Evolutionary conservation across 768 basidiomycete genomes (phyloP).

Genomic region (Crucibulum laeve): DNA sequence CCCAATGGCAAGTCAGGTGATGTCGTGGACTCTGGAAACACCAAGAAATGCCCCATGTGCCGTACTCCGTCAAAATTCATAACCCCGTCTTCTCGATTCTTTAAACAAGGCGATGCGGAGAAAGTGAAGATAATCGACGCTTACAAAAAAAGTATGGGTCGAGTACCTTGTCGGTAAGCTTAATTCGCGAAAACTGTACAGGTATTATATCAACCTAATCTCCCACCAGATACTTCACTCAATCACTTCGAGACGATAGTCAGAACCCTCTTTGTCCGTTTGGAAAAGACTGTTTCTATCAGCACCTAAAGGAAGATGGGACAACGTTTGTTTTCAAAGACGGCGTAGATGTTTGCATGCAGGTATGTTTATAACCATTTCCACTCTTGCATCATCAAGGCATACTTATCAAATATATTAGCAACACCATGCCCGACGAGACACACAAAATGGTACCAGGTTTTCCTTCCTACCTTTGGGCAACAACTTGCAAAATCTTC

Average conservation of each 20-base stretch:
- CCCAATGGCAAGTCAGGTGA: slow-evolving; percentile 48
- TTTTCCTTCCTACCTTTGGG: background rate
- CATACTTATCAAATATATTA: background rate
- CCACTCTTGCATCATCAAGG: slow-evolving; percentile 11
- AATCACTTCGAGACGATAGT: slow-evolving; percentile 34
- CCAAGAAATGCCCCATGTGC: slow-evolving; percentile 79
- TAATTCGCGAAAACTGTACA: background rate
- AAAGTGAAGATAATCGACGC: slow-evolving; percentile 47
- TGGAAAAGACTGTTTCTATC: slow-evolving; percentile 79
- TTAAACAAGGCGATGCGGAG: slow-evolving; percentile 44
- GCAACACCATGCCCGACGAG: background rate
- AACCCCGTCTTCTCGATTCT: slow-evolving; percentile 70
- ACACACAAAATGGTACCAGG: background rate
- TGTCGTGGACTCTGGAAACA: slow-evolving; percentile 49
- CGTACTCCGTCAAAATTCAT: slow-evolving; percentile 63
- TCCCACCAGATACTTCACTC: slow-evolving; percentile 55
- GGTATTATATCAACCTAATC: background rate
- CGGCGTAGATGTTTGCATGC: slow-evolving; percentile 53
- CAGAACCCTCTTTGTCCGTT: slow-evolving; percentile 66
- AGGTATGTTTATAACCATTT: slow-evolving; percentile 26
- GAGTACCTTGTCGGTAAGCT: slow-evolving; percentile 61
- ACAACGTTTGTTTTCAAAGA: slow-evolving; percentile 50
- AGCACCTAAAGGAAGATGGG: slow-evolving; percentile 65
- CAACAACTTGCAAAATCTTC: background rate
- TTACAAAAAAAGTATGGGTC: slow-evolving; percentile 73